Conservation (phyloP, 129 eudicot species). For the Erigeron canadensis region DNA sequence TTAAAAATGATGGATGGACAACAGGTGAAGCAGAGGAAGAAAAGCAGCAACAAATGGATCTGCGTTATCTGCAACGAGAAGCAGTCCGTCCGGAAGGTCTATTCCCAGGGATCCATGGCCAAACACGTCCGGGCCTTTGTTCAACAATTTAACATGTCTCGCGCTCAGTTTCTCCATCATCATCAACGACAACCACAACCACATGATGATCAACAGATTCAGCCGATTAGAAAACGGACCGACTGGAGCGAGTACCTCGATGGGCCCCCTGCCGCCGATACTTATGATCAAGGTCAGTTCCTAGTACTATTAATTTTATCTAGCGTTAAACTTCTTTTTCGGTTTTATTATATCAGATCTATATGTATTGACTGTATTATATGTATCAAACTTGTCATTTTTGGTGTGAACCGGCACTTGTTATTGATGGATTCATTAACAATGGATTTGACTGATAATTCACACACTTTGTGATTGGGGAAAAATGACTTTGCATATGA, state of each 20-base stretch:
- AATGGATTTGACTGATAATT: too few relatives aligned
- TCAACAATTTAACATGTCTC: constrained; percentile 78
- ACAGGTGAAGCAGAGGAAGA: constrained; percentile 97
- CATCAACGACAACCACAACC: too few relatives aligned
- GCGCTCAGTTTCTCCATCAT: constrained; percentile 52
- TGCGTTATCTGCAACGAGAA: constrained; percentile 82
- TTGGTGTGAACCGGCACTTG: too few relatives aligned
- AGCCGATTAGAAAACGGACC: constrained; percentile 41
- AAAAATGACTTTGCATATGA: too few relatives aligned
- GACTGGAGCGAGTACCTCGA: constrained; percentile 77
- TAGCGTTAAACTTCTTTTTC: too few relatives aligned
- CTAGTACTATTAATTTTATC: too few relatives aligned
- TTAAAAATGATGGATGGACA: background rate
- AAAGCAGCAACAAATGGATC: constrained; percentile 88
- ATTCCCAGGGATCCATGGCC: constrained; percentile 68
- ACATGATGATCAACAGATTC: background rate
- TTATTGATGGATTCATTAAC: too few relatives aligned
- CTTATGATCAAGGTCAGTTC: constrained; percentile 19
- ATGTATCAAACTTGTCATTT: too few relatives aligned
- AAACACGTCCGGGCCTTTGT: constrained; percentile 70
- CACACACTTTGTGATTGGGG: too few relatives aligned
- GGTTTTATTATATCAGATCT: too few relatives aligned
- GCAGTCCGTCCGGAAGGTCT: constrained; percentile 72
- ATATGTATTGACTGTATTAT: too few relatives aligned
- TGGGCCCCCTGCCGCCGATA: constrained; percentile 29